Base-by-base conservation (phyloP, 192 early-diverging fungal species). In the Mortierella claussenii region DNA sequence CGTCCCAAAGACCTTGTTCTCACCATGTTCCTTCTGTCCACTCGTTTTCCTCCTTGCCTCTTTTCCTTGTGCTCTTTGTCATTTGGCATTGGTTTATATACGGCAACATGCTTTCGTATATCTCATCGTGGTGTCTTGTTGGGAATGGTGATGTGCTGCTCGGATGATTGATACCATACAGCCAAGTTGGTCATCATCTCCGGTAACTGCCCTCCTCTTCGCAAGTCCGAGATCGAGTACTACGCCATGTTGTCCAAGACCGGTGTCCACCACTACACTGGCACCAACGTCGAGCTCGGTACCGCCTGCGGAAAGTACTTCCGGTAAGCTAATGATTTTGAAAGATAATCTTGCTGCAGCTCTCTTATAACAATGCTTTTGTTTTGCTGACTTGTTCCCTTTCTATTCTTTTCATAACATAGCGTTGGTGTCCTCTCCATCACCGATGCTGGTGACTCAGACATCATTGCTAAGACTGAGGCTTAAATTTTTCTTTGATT, bases 161-260 rank as follows among this genome's bases (percentile, higher is more conserved):
- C 36, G 44, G 13, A 30, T 9, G 26, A 40, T 55, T 54, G 61
- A 26, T 79, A 27, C 65, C 18, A 46, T 56, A 37, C 80, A 90
- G 94, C 95, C 89, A 99, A 99, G 94, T 91, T 99, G 74, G 89
- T 99, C 80, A 93, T 99, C 87, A 92, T 99, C 83, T 93, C 98
- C 78, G 96, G 94, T 80, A 99, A 99, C 96, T 96, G 94, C 87
- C 97, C 97, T 68, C 95, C 97, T 82, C 92, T 99, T 83, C 91
- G 98, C 87, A 99, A 98, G 92, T 95, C 94, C 60, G 98, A 99
- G 91, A 92, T 99, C 79, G 97, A 99, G 89, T 99, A 99, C 95
- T 99, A 99, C 90, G 98, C 98, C 83, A 99, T 99, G 98, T 90
- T 99, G 68, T 95, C 96, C 89, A 99, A 99, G 93, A 98, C 97